Evolutionary conservation across 306 rosid genomes (phyloP).

Genomic region (Ammopiptanthus mongolicus): DNA sequence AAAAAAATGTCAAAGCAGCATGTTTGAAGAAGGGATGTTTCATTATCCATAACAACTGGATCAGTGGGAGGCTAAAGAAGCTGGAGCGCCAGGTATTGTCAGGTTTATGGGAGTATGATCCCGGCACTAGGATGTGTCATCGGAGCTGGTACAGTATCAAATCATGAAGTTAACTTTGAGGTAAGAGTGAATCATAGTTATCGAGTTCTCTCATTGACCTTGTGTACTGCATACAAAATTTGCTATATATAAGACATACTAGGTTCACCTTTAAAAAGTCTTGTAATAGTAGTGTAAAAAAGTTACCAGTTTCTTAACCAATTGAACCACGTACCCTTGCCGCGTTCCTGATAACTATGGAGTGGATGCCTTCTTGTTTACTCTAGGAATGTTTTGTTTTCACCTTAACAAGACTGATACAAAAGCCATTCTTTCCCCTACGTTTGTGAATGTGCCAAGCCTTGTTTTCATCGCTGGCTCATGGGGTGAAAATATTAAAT

Average conservation of each 20-base stretch:
- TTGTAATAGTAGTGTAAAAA: too few relatives aligned
- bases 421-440: conserved; percentile 19
- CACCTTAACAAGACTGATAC: conserved; percentile 10
- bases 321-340: too few relatives aligned
- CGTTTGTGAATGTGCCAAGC: conserved; percentile 25
- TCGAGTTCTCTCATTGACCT: too few relatives aligned
- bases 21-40: conserved; percentile 63
- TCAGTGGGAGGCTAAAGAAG: conserved; percentile 82
- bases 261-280: too few relatives aligned
- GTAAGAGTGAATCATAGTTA: conserved; percentile 2
- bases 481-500: conserved; percentile 16
- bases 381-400: conserved; percentile 29
- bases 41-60: conserved; percentile 87
- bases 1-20: conserved; percentile 44
- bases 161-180: conserved; percentile 29
- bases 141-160: conserved; percentile 31
- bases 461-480: conserved; percentile 35
- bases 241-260: too few relatives aligned
- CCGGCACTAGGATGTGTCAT: conserved; percentile 72
- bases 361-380: conserved; percentile 33
- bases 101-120: conserved; percentile 86
- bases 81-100: conserved; percentile 76
- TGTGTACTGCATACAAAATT: too few relatives aligned
- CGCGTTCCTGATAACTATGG: too few relatives aligned
- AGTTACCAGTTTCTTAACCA: too few relatives aligned